Conservation (phyloP, 768 basidiomycete genomes). For the Boletus sp. region DNA sequence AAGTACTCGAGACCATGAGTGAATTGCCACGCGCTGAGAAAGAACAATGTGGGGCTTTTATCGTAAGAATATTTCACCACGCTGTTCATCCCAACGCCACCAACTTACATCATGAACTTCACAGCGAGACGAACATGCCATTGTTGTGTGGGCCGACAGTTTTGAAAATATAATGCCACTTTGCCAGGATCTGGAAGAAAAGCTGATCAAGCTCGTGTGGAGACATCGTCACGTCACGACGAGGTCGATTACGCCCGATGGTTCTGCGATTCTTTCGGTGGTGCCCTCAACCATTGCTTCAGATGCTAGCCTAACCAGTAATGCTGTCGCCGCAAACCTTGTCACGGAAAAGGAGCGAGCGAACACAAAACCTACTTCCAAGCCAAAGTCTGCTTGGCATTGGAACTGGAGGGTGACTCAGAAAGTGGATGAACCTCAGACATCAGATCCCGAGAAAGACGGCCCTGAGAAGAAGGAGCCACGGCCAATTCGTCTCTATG, state of each 20-base stretch:
- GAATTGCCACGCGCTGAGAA: slow-evolving; percentile 79
- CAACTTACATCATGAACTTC: neutral
- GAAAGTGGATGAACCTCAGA: slow-evolving; percentile 21
- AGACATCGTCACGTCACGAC: slow-evolving; percentile 36
- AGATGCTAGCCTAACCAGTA: slow-evolving; percentile 52
- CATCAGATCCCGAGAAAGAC: slow-evolving; percentile 51
- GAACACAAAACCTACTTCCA: neutral
- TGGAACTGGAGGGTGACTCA: slow-evolving; percentile 47
- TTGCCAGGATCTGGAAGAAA: slow-evolving; percentile 68
- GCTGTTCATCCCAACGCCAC: neutral
- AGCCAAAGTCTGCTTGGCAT: slow-evolving; percentile 18
- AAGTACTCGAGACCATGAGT: slow-evolving; percentile 70
- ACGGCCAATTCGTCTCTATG: slow-evolving; percentile 62
- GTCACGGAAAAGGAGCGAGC: slow-evolving; percentile 19
- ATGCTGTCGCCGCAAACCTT: slow-evolving; percentile 24
- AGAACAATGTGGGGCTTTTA: slow-evolving; percentile 88
- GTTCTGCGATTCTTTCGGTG: slow-evolving; percentile 35
- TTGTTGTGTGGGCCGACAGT: slow-evolving; percentile 83
- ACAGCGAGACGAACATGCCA: slow-evolving; percentile 77
- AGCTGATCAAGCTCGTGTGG: slow-evolving; percentile 83
- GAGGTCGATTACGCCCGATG: slow-evolving; percentile 19
- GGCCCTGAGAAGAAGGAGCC: slow-evolving; percentile 21
- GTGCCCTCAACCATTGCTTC: slow-evolving; percentile 50
- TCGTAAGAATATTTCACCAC: slow-evolving; percentile 47
- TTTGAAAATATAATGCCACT: slow-evolving; percentile 75